Conservation (phyloP, 441 rosid species). For the Biscutella laevigata region DNA sequence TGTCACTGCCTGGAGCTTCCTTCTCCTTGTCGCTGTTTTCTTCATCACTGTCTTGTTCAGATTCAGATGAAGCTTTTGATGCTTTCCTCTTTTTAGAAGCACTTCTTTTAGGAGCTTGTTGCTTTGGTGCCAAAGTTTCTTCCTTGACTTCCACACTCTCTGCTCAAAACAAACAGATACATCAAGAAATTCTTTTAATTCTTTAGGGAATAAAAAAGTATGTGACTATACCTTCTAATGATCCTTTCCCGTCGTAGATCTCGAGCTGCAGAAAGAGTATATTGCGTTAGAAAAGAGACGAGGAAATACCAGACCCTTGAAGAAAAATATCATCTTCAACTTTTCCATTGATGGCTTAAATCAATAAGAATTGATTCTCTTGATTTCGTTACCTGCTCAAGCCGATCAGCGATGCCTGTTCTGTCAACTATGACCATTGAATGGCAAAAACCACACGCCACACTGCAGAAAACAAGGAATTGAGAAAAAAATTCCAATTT, state of each 20-base stretch:
- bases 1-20: conserved; percentile 39
- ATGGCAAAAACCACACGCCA: conserved; percentile 79
- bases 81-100: conserved; percentile 59
- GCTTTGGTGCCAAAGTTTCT: conserved; percentile 34
- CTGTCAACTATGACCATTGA: conserved; percentile 86
- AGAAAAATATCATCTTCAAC: not conserved
- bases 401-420: conserved; percentile 48
- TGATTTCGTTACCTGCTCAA: conserved; percentile 56
- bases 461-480: conserved; percentile 36
- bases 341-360: not conserved
- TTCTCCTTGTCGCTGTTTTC: conserved; percentile 45
- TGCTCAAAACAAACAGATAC: conserved; percentile 1
- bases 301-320: not conserved
- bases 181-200: not conserved
- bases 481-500: not conserved
- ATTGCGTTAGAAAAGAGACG: not conserved
- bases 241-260: conserved; percentile 66
- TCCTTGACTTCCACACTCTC: conserved; percentile 15
- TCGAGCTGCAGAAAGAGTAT: conserved; percentile 55
- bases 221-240: conserved; percentile 49
- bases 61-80: conserved; percentile 50
- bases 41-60: conserved; percentile 53
- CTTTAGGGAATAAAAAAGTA: not conserved
- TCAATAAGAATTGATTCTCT: not conserved
- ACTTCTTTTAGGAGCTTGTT: conserved; percentile 35